A percentile compares a stretch with the other conserved stretches of the same genome.
Evolutionary conservation across 495 filamentous ascomycete genomes (phyloP).

Genomic region (Astrothelium subdiscretum): DNA sequence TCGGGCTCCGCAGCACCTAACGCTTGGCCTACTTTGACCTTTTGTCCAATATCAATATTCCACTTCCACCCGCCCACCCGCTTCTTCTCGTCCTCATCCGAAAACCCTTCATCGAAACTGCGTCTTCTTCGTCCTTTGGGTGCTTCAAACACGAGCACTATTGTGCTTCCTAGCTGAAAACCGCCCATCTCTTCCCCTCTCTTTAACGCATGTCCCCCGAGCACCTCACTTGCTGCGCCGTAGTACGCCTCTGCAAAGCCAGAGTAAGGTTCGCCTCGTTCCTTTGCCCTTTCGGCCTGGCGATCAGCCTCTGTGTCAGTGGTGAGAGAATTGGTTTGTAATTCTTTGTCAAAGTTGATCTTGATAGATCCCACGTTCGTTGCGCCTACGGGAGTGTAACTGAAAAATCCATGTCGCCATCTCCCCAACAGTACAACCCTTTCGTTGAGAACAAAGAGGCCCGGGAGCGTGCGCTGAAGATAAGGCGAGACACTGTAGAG

Average conservation of each 20-base stretch:
- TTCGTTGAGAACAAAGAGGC: conserved; percentile 93
- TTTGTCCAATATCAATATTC: conserved; percentile 73
- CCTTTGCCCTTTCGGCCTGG: conserved; percentile 64
- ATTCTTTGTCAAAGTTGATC: conserved; percentile 91
- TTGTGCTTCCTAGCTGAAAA: conserved; percentile 89
- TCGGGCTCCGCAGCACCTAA: conserved; percentile 48
- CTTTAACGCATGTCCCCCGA: conserved; percentile 71
- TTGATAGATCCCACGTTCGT: conserved; percentile 98
- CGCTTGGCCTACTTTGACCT: conserved; percentile 76
- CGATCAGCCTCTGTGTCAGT: conserved; percentile 82
- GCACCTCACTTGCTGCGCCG: conserved; percentile 56
- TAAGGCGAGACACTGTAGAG: conserved; percentile 92
- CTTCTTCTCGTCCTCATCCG: conserved; percentile 35
- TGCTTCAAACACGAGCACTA: conserved; percentile 95
- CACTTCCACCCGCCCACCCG: conserved; percentile 66
- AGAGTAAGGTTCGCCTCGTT: conserved; percentile 64
- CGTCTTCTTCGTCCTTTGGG: conserved; percentile 48
- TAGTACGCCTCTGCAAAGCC: conserved; percentile 91
- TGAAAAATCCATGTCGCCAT: conserved; percentile 97
- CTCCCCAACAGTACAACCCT: conserved; percentile 85
- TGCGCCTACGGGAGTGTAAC: conserved; percentile 86
- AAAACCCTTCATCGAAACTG: conserved; percentile 55
- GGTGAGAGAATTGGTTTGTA: conserved; percentile 81
- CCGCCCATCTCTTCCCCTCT: conserved; percentile 96
- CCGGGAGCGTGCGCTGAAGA: conserved; percentile 78